Percentiles rank a stretch among this genome's conserved stretches.
phyloP scores from a whole-genome alignment of 352 stramenopile species.

The Phytophthora nicotianae region DNA sequence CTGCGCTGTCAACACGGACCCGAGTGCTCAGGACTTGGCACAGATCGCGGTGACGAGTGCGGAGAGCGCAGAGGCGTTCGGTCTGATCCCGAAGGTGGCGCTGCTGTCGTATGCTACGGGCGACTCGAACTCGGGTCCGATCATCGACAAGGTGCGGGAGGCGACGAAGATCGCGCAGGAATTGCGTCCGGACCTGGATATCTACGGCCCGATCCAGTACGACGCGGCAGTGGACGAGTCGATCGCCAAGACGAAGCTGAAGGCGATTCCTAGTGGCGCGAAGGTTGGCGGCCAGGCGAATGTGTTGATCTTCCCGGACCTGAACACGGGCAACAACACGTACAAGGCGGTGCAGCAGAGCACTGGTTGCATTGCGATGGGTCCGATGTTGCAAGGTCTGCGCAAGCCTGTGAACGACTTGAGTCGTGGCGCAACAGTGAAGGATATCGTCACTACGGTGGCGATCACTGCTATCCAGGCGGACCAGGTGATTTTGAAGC shows the following conservation, averaged over 20 bases:
- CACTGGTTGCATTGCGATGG: slow-evolving; percentile 79
- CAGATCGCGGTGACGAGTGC: slow-evolving; percentile 83
- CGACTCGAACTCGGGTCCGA: slow-evolving; percentile 76
- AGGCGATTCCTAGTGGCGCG: slow-evolving; percentile 57
- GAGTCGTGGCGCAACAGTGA: slow-evolving; percentile 85
- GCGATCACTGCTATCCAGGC: slow-evolving; percentile 89
- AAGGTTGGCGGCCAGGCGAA: slow-evolving; percentile 83
- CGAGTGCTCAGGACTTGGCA: slow-evolving; percentile 71
- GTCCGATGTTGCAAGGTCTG: slow-evolving; percentile 89
- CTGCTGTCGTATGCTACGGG: slow-evolving; percentile 87
- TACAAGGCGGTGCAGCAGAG: slow-evolving; percentile 91
- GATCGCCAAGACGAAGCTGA: slow-evolving; percentile 86
- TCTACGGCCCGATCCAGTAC: slow-evolving; percentile 90
- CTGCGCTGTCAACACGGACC: slow-evolving; percentile 87
- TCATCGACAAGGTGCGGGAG: slow-evolving; percentile 88
- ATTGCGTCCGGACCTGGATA: slow-evolving; percentile 74
- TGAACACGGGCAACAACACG: slow-evolving; percentile 91
- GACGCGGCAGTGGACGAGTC: slow-evolving; percentile 78
- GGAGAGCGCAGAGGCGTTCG: slow-evolving; percentile 78
- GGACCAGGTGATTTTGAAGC: slow-evolving; percentile 60
- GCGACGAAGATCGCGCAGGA: slow-evolving; percentile 71
- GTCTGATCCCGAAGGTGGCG: slow-evolving; percentile 80
- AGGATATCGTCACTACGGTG: slow-evolving; percentile 91
- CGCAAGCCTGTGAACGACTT: slow-evolving; percentile 90
- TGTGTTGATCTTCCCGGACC: slow-evolving; percentile 87